Base-by-base conservation (phyloP, 139 green algal genomes). In the Chlorella sp. region DNA sequence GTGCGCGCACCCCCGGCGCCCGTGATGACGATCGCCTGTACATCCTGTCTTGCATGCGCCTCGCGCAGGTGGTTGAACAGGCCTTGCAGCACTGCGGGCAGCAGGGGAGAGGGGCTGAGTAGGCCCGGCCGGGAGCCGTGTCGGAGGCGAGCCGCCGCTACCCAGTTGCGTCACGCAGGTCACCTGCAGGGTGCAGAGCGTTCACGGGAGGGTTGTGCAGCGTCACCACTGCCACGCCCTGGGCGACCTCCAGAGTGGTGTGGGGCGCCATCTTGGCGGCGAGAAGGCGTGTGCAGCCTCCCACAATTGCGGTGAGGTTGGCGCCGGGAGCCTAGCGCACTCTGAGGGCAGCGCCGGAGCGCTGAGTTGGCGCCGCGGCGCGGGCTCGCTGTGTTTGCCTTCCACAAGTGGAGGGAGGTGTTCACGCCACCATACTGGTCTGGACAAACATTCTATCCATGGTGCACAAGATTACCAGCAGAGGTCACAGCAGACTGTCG, bases 201-300 rank as follows among this genome's bases (percentile, higher is more conserved):
- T 99, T 99, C 1, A 99, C 95, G 3, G 97, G 97, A 32, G 96
- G 94, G 86, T 99, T 98, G 69, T 76, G 64, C 3, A 99, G 89
- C 13, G 92, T 96, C 32, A 99, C 93, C 16, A 99, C 83, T 0
- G 95, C 97, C 4, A 99, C 93, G 20, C 95, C 96, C 72, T 94
- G 92, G 0, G 81, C 40, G 46, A 84, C 83, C 34, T 46, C 76
- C 24, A 82, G 76, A 6, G 76, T 72, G 28, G 76, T 82, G 32
- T 38, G 41, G 36, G 41, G 73, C 40, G n/a, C 24, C 73, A 78
- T 78, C n/a, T 34, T 73, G 65, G 16, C 65, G 51, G 14, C 51
- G n/a, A 16, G 14, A 34, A 24, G 6, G 13, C 3, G 13, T 20
- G 20, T 44, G 65, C n/a, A 73, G 14, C 65, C n/a, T 73, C 65